Conservation (phyloP, 75 land plant genomes). For the Pseudotsuga menziesii region DNA sequence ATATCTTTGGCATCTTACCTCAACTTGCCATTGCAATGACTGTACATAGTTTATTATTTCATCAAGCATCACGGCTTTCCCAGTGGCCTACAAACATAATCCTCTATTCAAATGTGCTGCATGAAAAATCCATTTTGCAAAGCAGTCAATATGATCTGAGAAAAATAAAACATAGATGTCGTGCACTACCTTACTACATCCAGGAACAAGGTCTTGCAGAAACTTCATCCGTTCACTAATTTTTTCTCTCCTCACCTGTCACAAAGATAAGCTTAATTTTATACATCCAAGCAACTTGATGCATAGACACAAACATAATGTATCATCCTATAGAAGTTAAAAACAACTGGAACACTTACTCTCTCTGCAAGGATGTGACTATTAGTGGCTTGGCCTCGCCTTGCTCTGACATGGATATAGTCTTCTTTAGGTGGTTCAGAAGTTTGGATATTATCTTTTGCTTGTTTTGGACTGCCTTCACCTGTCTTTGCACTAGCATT, state of each 20-base stretch:
- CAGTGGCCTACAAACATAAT: conserved; percentile 51
- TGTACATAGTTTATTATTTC: conserved; percentile 96
- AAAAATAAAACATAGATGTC: background rate
- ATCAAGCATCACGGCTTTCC: conserved; percentile 95
- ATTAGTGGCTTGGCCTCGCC: conserved; percentile 93
- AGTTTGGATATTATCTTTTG: conserved; percentile 43
- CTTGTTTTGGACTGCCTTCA: conserved; percentile 26
- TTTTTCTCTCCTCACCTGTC: conserved; percentile 82
- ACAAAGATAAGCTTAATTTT: conserved; percentile 3
- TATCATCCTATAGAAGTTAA: background rate
- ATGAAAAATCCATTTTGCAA: background rate
- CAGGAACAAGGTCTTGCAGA: conserved; percentile 90
- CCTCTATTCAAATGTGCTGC: background rate
- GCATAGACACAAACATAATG: background rate
- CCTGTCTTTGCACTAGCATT: conserved; percentile 16
- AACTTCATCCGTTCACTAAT: conserved; percentile 92
- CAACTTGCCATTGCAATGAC: conserved; percentile 88
- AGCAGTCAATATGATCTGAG: background rate
- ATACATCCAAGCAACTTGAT: background rate
- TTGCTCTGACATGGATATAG: conserved; percentile 88
- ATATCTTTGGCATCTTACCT: conserved; percentile 33
- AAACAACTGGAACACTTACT: conserved; percentile 19
- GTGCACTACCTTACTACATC: conserved; percentile 71
- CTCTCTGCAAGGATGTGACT: conserved; percentile 95
- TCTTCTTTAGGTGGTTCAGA: conserved; percentile 57